phyloP scores from a whole-genome alignment of 306 rosid genomes.

The Quercus cerris region DNA sequence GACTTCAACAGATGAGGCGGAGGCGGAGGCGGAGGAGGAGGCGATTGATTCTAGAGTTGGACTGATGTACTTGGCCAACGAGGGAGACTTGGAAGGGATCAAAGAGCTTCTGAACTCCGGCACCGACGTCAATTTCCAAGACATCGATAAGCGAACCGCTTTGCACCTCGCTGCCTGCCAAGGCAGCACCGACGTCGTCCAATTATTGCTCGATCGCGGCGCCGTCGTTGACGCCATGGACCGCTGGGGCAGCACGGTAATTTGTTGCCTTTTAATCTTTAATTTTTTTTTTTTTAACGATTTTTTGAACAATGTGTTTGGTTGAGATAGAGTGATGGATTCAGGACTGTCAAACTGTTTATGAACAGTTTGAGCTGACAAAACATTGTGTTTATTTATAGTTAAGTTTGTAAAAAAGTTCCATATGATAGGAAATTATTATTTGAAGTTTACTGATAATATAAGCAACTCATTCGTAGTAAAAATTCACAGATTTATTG shows the following conservation, averaged over 20 bases:
- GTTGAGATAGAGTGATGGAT: no score
- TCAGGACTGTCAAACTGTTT: no score
- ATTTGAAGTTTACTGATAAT: no score
- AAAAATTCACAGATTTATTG: no score
- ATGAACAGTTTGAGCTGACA: no score
- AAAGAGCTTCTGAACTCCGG: constrained; percentile 66
- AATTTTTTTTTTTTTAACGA: neutral
- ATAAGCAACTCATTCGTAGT: no score
- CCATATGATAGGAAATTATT: no score
- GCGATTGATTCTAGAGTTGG: constrained; percentile 51
- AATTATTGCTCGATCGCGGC: constrained; percentile 57
- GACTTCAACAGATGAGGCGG: neutral
- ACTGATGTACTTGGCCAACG: constrained; percentile 82
- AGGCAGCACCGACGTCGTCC: constrained; percentile 59
- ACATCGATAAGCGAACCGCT: constrained; percentile 81
- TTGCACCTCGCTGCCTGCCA: constrained; percentile 90
- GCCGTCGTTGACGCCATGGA: constrained; percentile 65
- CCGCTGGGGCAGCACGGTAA: constrained; percentile 95
- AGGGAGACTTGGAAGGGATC: constrained; percentile 78
- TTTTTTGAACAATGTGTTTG: no score
- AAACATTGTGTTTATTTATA: no score
- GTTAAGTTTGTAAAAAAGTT: no score
- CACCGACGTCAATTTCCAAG: constrained; percentile 68
- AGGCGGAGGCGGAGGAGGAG: constrained; percentile 19
- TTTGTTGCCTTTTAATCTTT: neutral